Evolutionary conservation across 768 basidiomycete species (phyloP), one percentile per base, ranked within the genome.

Genomic region (Phaffia australis): DNA sequence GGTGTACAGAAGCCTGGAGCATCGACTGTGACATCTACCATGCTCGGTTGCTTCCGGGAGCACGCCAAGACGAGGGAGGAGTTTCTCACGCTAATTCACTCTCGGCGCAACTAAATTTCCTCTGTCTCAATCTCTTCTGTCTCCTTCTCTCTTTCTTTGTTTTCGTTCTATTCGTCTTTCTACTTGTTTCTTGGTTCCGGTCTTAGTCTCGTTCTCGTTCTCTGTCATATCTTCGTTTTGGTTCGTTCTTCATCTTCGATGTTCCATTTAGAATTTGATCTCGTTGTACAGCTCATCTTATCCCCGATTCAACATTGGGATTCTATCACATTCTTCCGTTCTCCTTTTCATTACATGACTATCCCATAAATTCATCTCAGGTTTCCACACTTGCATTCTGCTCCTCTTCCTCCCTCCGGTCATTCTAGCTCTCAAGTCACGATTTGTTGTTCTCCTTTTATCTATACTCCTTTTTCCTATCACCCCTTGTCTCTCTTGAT

Each of bases 1-100:
- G 95, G 95, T 63, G 95, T 99, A 11, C 95, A 99, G 78, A 99
- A 99, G 78, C 94, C 94, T 2, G 95, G 95, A 29, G 82, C 94
- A 8, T 84, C 88, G 27, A 99, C 95, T 0, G 87, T 92, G 55
- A 99, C 95, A 7, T 92, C 89, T 6, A 94, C 92, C 72, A 99
- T 99, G 95, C 80, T 97, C 61, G 95, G 95, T 19, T 95, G 91
- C 75, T 99, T 99, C 83, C 84, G 95, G 68, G 87, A 88, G n/a
- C 88, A 93, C 71, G 93, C 98, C 77, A 98, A 99, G 80, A 99
- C 94, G 46, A 83, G 95, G 35, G 93, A 95, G 78, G 95, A 76
- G 73, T 76, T 76, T 71, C 69, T 76, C 27, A 76, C 75, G 1
- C 70, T 76, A 25, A 76, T 76, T 63, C 51, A 46, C 29, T 46